Evolutionary conservation across 2,329 filamentous ascomycete species (phyloP), one percentile per base, ranked within the genome.

Genomic region (Pestalotiopsis fici): DNA sequence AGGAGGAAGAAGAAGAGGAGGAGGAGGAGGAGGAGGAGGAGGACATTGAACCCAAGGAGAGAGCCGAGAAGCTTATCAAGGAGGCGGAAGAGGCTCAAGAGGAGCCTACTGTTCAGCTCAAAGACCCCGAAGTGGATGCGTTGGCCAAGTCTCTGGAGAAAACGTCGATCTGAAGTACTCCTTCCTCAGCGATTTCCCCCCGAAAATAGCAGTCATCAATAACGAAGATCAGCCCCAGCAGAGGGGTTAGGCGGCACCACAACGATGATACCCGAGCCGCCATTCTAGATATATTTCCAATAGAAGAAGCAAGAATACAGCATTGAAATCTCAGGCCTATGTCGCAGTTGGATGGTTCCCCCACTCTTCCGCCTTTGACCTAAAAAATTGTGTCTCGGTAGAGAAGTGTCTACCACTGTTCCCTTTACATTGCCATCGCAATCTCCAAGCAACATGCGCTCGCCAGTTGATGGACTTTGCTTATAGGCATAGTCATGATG

Each of bases 111-210:
- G 86, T 88, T 18, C 87, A 91, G 78, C 80, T 88, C 71, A 87
- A 93, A 79, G 90, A 95, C 77, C 88, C 90, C 78, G 91, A 92
- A 37, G 93, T 98, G 50, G 94, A 98, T 74, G 90, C 90, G 59
- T 83, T 98, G 75, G 92, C 94, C 18, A 88, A 91, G 77, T 86
- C 89, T 75, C 81, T 98, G 72, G 88, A 87, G 69, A 95, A 95
- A 87, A 92, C 93, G 27, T 78, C 73, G 60, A 85, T 89, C 70
- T 89, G 79, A 72, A n/a, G 43, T 6, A 11, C 27, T 5, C 59
- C 23, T 18, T n/a, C 31, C 11, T 35, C 31, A 35, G 7, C 11
- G 27, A 37, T 5, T 28, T 64, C 11, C 18, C 55, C 23, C 11
- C 7, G 54, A 27, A 28, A n/a, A 23, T 18, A 11, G 31, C 31